Base-by-base conservation (phyloP, 805 yeast genomes). In the Sugiyamaella valdiviana region DNA sequence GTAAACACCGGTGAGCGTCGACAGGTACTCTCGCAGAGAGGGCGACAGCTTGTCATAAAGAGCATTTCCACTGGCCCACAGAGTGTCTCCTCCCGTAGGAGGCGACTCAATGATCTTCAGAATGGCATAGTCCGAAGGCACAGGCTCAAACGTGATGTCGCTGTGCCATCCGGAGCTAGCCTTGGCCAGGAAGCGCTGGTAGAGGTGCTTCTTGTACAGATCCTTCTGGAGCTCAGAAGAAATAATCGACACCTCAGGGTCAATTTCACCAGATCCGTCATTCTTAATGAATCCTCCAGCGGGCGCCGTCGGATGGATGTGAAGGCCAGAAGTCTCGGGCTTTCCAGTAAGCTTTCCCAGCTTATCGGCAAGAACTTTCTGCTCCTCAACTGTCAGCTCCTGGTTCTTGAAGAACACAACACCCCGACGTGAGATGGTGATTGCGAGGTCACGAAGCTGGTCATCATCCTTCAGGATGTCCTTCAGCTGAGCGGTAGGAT, bases 101-200 rank as follows among this genome's bases (percentile, higher is more conserved):
- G 81, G 80, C 29, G 73, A 72, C 50, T 82, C 84, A 42, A 83
- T 68, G 49, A 82, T 78, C 17, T 78, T 71, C 59, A 85, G 80
- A 52, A 82, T 75, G 0, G 95, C 84, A 49, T 76, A 70, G 14
- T 84, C 84, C 12, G 91, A 83, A 10, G 90, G 85, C 60, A 81
- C 86, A 45, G 73, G 73, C 64, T 85, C 93, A 63, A 82, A 85
- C 20, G 87, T 77, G 39, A 83, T 82, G 63, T 85, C 95, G 9
- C 85, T 75, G 65, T 85, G 93, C 85, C 87, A 85, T 17, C 62
- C 64, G 23, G 63, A 59, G 42, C 57, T 64, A 45, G 55, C 63
- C 15, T 39, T 42, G 21, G 52, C 39, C 39, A 44, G 50, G 21
- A 47, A 51, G 35, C 39, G 40, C 32, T 37, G 38, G 42, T 56